A percentile compares a stretch with the other conserved stretches of the same genome.
These are phyloP conservation scores for Alternaria angustiovoidea DNA, from an alignment of 2,329 filamentous ascomycete genomes.

Conservation along the genomic window DNA sequence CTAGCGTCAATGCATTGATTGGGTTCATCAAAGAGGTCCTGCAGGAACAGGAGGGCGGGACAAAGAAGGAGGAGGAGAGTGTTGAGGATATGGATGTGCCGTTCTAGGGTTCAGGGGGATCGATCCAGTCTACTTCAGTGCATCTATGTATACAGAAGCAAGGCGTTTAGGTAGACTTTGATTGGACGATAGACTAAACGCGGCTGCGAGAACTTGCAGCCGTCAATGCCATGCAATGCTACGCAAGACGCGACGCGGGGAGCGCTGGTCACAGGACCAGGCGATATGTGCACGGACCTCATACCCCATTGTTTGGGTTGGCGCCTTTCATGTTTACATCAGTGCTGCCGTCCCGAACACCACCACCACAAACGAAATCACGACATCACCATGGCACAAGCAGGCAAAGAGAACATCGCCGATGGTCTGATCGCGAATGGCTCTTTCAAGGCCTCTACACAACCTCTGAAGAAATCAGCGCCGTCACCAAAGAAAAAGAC, in stretches of 20 bases:
- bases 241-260: constrained; percentile 3
- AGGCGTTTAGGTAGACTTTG: background rate
- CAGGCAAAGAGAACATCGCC: constrained; percentile 74
- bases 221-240: background rate
- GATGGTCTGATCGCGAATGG: constrained; percentile 47
- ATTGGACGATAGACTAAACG: background rate
- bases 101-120: constrained; percentile 56
- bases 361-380: constrained; percentile 9
- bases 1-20: constrained; percentile 79
- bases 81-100: constrained; percentile 75
- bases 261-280: constrained; percentile 7
- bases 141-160: background rate
- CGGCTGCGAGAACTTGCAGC: background rate
- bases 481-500: constrained; percentile 50
- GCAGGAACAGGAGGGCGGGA: constrained; percentile 44
- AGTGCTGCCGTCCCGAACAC: constrained; percentile 9
- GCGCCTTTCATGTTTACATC: constrained; percentile 21
- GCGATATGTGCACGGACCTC: constrained; percentile 12
- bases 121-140: background rate
- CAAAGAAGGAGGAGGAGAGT: constrained; percentile 61
- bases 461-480: constrained; percentile 34
- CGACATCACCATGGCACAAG: constrained; percentile 41
- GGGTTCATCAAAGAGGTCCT: constrained; percentile 71
- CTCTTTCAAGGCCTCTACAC: constrained; percentile 35
- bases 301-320: constrained; percentile 20